These are phyloP conservation scores for Paraconiothyrium brasiliense DNA, from an alignment of 2,329 filamentous ascomycete species.

Conservation along the genomic window DNA sequence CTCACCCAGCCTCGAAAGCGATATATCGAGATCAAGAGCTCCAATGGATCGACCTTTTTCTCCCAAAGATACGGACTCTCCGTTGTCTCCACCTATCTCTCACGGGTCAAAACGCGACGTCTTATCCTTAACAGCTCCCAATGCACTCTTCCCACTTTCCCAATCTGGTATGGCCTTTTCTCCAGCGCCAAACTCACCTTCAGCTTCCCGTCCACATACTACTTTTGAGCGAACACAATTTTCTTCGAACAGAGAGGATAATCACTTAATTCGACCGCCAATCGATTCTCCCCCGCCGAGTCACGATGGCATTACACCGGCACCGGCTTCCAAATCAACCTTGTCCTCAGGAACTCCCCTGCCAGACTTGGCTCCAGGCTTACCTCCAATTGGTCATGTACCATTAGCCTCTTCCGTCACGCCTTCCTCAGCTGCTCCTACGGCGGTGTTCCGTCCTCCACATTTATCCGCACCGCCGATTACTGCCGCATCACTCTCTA, in stretches of 20 bases:
- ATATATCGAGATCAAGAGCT: not conserved
- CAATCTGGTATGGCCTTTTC: constrained; percentile 8
- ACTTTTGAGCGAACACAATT: not conserved
- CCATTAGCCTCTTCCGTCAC: not conserved
- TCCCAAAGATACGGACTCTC: not conserved
- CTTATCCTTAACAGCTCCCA: not conserved
- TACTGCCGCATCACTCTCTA: constrained; percentile 4
- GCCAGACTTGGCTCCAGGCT: not conserved
- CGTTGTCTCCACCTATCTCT: not conserved
- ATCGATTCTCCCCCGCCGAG: not conserved
- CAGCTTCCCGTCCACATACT: constrained; percentile 6
- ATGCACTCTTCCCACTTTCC: not conserved
- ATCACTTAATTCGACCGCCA: not conserved
- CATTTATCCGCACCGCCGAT: not conserved
- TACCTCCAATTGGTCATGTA: not conserved
- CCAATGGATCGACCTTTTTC: not conserved
- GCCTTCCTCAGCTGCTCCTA: not conserved
- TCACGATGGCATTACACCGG: not conserved
- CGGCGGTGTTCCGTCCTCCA: not conserved
- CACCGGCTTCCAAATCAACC: not conserved
- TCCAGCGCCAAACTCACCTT: constrained; percentile 10
- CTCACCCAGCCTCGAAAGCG: not conserved
- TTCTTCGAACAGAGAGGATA: not conserved
- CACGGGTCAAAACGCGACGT: not conserved
- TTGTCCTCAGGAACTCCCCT: not conserved